Evolutionary conservation across 106 monocot species (phyloP), one percentile per base, ranked within the genome.

Genomic region (Posidonia australis): DNA sequence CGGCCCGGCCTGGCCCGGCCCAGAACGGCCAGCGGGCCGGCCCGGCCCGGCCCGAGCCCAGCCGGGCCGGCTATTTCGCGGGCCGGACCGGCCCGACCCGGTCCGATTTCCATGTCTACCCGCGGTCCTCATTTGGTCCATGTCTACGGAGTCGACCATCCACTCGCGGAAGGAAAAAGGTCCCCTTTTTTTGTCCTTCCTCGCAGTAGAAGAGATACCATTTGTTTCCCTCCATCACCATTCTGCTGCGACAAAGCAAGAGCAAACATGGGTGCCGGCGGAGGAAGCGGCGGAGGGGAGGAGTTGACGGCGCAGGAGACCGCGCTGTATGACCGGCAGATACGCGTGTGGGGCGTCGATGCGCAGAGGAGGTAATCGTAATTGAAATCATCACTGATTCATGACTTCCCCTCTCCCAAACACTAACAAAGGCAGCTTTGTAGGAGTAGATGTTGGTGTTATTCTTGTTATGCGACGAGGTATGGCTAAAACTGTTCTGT

Each of bases 301-400:
- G 90, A 90, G 68, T 70, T 96, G 55, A 96, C 84, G 27, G 94
- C 86, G 45, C 90, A 96, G 63, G 82, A 96, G 68, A 94, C 90
- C 0, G 94, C 89, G 20, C 80, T 90, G 4, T 96, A 90, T 70
- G 94, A 96, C 46, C 86, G 90, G 30, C 94, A 96, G 80, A 96
- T 90, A 44, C 87, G 92, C 29, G 87, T 92, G 1, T 92, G 92
- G 92, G 92, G 87, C 51, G 92, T 86, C 45, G 84, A 96, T 46
- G 90, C 94, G 6, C 90, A 96, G 78, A 84, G 79, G 61, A 77
- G 86, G 94, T 86, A 25, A 7, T 7, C 10, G 14, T 58, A 30
- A 2, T n/a, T n/a, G n/a, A n/a, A n/a, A n/a, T 58, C 30, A 10
- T 21, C 21, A 21, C 16, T 0, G 53, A 19, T 53, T 21, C 19